Evolutionary conservation across 345 rosid genomes (phyloP).

Genomic region (Diplotaxis tenuifolia): DNA sequence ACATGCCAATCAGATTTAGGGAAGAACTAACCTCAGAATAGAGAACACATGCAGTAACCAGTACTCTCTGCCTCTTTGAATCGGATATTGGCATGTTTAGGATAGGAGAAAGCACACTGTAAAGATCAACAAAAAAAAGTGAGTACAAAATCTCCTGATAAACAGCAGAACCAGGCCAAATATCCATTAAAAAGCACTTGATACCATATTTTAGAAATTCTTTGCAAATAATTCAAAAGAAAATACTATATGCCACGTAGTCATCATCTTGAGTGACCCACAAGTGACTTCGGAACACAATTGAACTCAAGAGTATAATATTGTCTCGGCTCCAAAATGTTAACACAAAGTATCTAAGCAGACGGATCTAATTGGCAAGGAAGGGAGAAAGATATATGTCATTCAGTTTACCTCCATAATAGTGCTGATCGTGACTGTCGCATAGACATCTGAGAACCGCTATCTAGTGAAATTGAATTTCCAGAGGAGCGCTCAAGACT

Average conservation of each 20-base stretch:
- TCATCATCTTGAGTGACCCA: slow-evolving; percentile 15
- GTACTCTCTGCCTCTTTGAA: slow-evolving; percentile 94
- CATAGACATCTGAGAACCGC: slow-evolving; percentile 49
- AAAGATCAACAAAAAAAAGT: neutral
- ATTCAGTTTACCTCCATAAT: slow-evolving; percentile 77
- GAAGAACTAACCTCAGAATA: slow-evolving; percentile 91
- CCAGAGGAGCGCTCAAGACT: slow-evolving; percentile 50
- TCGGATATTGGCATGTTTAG: slow-evolving; percentile 95
- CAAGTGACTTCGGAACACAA: neutral
- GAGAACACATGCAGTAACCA: slow-evolving; percentile 95
- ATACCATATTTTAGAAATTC: neutral
- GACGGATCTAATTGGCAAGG: slow-evolving; percentile 20
- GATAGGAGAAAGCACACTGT: slow-evolving; percentile 96
- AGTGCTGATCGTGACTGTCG: slow-evolving; percentile 84
- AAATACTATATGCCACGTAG: neutral
- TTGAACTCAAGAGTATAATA: slow-evolving; percentile 17
- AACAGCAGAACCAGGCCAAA: slow-evolving; percentile 25
- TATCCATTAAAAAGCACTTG: neutral
- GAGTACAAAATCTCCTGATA: slow-evolving; percentile 27
- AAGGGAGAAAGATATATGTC: slow-evolving; percentile 5
- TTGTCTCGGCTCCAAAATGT: slow-evolving; percentile 18
- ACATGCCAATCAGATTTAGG: slow-evolving; percentile 26
- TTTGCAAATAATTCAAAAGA: neutral
- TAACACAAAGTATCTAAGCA: slow-evolving; percentile 20
- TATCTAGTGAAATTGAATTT: slow-evolving; percentile 45